Conservation (phyloP, 148 eudicot species). For the Rhododendron simsii region DNA sequence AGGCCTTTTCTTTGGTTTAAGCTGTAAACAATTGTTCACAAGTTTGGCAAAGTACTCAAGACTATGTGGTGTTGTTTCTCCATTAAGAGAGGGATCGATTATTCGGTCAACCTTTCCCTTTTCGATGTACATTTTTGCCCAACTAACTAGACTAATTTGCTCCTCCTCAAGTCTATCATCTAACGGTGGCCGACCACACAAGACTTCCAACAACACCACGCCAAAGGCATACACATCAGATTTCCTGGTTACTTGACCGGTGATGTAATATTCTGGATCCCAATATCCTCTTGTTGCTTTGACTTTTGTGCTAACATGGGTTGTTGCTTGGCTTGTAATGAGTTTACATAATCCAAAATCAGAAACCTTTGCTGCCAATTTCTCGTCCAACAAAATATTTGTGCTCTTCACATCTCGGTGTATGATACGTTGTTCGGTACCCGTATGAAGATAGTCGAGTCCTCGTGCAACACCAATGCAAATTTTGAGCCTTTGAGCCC, state of each 20-base stretch:
- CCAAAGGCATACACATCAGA: conserved; percentile 2
- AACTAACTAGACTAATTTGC: not conserved
- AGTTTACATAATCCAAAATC: not conserved
- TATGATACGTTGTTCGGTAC: not conserved
- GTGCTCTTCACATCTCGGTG: not conserved
- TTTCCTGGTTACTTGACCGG: not conserved
- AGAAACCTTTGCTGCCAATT: not conserved
- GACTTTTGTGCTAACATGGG: not conserved
- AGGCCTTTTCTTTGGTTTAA: not conserved
- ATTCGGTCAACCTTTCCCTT: not conserved
- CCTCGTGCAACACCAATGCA: not conserved
- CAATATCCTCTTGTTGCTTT: not conserved
- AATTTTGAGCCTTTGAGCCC: not conserved
- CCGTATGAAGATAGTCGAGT: not conserved
- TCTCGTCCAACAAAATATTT: not conserved
- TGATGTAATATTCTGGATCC: not conserved
- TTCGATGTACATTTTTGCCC: not conserved
- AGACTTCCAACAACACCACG: not conserved
- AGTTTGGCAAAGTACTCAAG: not conserved
- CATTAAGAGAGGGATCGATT: not conserved
- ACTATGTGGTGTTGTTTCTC: not conserved
- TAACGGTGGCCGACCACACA: not conserved
- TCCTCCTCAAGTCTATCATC: not conserved
- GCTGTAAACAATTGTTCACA: not conserved
- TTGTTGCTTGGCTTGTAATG: not conserved